phyloP scores from a whole-genome alignment of 768 basidiomycete genomes.

The Sarcodon aspratus region DNA sequence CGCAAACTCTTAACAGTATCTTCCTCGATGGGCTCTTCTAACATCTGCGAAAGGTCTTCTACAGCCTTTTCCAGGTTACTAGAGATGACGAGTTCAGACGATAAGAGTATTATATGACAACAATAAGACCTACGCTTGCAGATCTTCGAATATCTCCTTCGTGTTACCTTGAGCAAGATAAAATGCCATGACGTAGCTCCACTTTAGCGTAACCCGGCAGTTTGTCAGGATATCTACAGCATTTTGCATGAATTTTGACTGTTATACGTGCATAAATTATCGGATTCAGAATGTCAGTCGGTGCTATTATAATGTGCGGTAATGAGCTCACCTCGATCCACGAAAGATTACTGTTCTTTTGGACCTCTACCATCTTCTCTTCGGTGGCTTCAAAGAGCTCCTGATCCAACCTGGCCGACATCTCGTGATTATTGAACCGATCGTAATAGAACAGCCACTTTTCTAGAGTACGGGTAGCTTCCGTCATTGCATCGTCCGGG shows the following conservation, averaged over 20 bases:
- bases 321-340: constrained; percentile 82
- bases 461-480: constrained; percentile 15
- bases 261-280: neutral
- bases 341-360: constrained; percentile 79
- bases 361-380: constrained; percentile 99
- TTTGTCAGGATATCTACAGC: constrained; percentile 88
- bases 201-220: constrained; percentile 93
- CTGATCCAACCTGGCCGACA: constrained; percentile 91
- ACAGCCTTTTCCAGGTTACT: constrained; percentile 93
- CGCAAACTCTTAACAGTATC: constrained; percentile 73
- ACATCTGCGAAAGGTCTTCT: constrained; percentile 85
- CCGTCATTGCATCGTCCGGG: constrained; percentile 35
- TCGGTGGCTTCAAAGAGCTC: constrained; percentile 93
- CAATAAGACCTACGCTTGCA: constrained; percentile 46
- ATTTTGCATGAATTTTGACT: constrained; percentile 89
- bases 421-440: constrained; percentile 98
- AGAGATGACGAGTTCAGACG: constrained; percentile 3
- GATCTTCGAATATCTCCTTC: constrained; percentile 96
- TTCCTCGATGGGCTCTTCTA: constrained; percentile 86
- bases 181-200: constrained; percentile 99
- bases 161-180: constrained; percentile 84
- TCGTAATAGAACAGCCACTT: constrained; percentile 68
- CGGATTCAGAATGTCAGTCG: neutral
- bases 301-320: neutral
- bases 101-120: neutral